Evolutionary conservation across 257 asterid genomes (phyloP).

Genomic region (Perilla frutescens): DNA sequence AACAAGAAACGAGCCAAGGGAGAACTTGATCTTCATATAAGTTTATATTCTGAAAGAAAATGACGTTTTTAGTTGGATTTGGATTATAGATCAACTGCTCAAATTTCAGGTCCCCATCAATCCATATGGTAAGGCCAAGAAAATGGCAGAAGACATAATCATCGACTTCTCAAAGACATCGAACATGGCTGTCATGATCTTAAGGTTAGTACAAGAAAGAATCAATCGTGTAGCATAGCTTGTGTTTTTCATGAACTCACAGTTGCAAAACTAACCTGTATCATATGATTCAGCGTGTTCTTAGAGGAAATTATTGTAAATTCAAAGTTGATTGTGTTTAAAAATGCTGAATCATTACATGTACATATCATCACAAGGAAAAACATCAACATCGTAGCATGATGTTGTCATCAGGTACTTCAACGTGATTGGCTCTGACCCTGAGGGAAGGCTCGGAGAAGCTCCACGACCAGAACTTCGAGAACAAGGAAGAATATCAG

Average conservation of each 20-base stretch:
- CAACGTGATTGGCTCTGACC: conserved; percentile 54
- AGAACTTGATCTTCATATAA: not conserved
- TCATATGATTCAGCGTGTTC: not conserved
- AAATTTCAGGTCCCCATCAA: conserved; percentile 64
- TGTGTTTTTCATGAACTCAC: no score
- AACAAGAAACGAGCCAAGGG: no score
- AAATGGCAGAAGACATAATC: conserved; percentile 92
- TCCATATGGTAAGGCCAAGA: conserved; percentile 95
- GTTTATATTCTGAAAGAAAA: no score
- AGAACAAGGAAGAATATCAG: conserved; percentile 56
- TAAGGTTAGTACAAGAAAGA: conserved; percentile 47
- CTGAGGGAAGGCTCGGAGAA: conserved; percentile 54
- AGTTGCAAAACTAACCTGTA: no score
- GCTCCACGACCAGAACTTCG: conserved; percentile 58
- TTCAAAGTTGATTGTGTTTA: not conserved
- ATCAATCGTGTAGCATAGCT: no score
- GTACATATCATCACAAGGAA: no score
- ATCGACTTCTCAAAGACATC: conserved; percentile 75
- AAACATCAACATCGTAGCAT: not conserved
- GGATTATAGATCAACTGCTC: not conserved
- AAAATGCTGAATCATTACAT: not conserved
- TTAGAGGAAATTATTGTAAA: no score
- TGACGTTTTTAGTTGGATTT: not conserved
- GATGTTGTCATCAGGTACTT: conserved; percentile 45
- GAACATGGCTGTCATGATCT: conserved; percentile 82